Evolutionary conservation across 148 eudicot species (phyloP).

Genomic region (Bassia scoparia): DNA sequence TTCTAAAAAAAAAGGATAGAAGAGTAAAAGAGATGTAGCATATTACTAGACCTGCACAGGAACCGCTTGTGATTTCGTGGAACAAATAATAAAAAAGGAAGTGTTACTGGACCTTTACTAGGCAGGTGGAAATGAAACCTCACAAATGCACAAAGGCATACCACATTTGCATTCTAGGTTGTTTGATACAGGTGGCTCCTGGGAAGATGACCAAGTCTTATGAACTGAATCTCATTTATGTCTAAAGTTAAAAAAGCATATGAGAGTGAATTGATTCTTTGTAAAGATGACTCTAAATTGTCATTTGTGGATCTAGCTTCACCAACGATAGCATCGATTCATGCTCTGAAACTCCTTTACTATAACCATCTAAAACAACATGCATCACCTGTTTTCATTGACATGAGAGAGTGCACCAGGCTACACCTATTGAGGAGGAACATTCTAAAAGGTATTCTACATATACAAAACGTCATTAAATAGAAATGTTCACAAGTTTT

Average conservation of each 20-base stretch:
- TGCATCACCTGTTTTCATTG: neutral
- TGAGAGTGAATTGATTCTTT: constrained; percentile 41
- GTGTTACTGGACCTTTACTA: constrained; percentile 38
- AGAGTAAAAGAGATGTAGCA: too few species aligned
- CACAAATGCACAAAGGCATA: constrained; percentile 99
- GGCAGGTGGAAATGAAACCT: constrained; percentile 46
- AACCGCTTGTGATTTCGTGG: neutral
- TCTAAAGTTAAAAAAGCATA: constrained; percentile 60
- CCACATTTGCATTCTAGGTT: constrained; percentile 85
- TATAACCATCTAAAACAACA: neutral
- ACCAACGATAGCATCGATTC: constrained; percentile 13
- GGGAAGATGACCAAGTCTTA: constrained; percentile 26
- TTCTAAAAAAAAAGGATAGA: too few species aligned
- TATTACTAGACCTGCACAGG: too few species aligned
- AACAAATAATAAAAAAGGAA: constrained; percentile 2
- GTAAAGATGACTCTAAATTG: constrained; percentile 30
- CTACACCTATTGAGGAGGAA: neutral
- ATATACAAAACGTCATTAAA: too few species aligned
- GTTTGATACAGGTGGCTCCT: constrained; percentile 31
- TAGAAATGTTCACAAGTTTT: too few species aligned
- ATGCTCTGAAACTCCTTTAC: neutral
- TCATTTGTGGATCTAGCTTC: constrained; percentile 41
- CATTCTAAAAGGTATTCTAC: neutral
- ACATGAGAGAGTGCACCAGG: neutral
- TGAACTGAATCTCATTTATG: constrained; percentile 46